Evolutionary conservation across 805 yeast species (phyloP), one percentile per base, ranked within the genome.

Genomic region (Wickerhamiella hasegawae): DNA sequence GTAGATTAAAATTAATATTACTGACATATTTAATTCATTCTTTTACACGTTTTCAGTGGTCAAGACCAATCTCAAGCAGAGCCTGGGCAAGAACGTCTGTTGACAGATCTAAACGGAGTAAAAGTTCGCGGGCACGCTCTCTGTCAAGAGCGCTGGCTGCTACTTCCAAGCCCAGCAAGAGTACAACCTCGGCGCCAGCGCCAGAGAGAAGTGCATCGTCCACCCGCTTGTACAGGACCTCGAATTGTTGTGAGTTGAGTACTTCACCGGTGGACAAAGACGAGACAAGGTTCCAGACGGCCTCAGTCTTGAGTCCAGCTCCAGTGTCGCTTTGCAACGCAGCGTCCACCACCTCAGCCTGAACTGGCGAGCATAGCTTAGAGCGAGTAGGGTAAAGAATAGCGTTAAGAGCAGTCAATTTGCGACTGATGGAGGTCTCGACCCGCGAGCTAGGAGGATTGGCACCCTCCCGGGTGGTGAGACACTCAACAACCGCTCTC

Each of bases 401-500:
- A n/a, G 31, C n/a, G 19, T 28, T n/a, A 12, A 28, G 19, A 16
- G 16, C 12, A 16, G n/a, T 19, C 11, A 28, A 28, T 9, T 16
- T 12, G 19, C 19, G 19, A 9, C 19, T 28, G 6, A 28, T 18
- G 5, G 9, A 5, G 10, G 19, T 6, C 19, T 28, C 31, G 19
- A 28, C 31, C 11, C 31, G 18, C 12, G 18, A 11, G 6, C 16
- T 17, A 5, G 18, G 10, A 5, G 16, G 18, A 12, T 11, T 6
- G 12, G 5, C 12, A 9, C 10, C 19, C 18, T 28, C 19, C 6
- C 23, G 16, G 26, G 19, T 18, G 30, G 37, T 18, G 11, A 41
- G 25, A 9, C 42, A 32, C 29, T 43, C 50, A 12, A 39, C 37
- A 15, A 45, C 28, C 15, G 38, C 44, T 4, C 58, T 40, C 26